Percentiles rank a stretch among this genome's conserved stretches.
phyloP scores from a whole-genome alignment of 257 asterid genomes.

The Craterostigma plantagineum region DNA sequence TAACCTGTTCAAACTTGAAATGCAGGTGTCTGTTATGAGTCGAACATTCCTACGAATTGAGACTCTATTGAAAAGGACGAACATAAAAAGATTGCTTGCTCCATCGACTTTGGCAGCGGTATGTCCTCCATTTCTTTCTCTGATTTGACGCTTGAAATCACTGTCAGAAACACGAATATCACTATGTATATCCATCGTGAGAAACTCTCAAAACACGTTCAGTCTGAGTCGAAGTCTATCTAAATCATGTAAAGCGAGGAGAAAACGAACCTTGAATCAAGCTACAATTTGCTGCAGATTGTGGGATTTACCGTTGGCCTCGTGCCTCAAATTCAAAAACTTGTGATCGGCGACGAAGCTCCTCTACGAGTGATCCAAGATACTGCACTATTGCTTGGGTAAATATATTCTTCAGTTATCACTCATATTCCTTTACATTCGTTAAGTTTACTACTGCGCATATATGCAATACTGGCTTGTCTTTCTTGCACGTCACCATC shows the following conservation, averaged over 20 bases:
- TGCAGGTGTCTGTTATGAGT: conserved; percentile 1
- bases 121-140: not conserved
- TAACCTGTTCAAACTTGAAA: not conserved
- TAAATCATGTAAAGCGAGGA: too few species aligned
- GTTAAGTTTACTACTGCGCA: too few species aligned
- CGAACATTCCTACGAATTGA: not conserved
- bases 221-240: too few species aligned
- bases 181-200: not conserved
- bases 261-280: not conserved
- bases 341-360: conserved; percentile 53
- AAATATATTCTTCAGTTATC: conserved; percentile 3
- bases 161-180: too few species aligned
- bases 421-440: not conserved
- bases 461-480: not conserved
- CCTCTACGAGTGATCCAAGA: conserved; percentile 63
- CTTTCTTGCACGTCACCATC: not conserved
- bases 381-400: conserved; percentile 56
- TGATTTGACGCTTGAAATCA: too few species aligned
- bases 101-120: conserved; percentile 5
- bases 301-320: conserved; percentile 65
- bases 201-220: too few species aligned
- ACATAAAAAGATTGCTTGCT: conserved; percentile 4
- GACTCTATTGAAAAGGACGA: not conserved
- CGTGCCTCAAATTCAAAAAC: conserved; percentile 40
- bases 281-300: conserved; percentile 19